Percentiles rank a stretch among this genome's conserved stretches.
Conservation (phyloP, 345 rosid species). For the Garcia nutans region DNA sequence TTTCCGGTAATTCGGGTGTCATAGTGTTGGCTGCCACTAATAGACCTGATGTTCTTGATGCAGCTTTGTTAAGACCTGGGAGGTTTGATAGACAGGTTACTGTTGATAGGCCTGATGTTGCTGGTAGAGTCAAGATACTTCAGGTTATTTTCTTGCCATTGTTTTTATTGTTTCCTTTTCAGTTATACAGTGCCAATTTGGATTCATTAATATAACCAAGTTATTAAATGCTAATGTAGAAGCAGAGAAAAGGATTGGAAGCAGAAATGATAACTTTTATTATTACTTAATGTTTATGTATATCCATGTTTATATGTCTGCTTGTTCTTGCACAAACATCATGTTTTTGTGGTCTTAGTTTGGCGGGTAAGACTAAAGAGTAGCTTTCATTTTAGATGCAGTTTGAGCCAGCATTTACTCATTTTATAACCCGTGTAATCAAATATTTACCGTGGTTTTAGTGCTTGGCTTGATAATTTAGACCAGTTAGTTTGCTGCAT, state of each 20-base stretch:
- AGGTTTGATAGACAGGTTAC: constrained; percentile 92
- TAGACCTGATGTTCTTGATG: constrained; percentile 82
- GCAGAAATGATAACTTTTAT: background rate
- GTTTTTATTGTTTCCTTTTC: background rate
- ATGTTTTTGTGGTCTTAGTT: background rate
- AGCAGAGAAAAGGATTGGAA: background rate
- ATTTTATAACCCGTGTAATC: no score
- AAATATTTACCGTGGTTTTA: background rate
- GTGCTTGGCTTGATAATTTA: background rate
- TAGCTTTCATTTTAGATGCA: no score
- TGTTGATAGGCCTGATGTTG: constrained; percentile 87
- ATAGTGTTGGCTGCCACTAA: constrained; percentile 91
- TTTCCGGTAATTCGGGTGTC: constrained; percentile 82
- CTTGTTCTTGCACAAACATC: background rate
- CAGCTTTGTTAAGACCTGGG: constrained; percentile 82
- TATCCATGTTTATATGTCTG: background rate
- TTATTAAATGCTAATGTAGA: background rate
- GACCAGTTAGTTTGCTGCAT: background rate
- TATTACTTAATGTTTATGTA: no score
- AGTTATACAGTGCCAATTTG: background rate
- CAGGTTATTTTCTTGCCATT: constrained; percentile 46
- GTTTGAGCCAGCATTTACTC: no score
- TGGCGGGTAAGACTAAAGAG: background rate
- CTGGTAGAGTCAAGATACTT: constrained; percentile 88
- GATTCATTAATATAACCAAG: background rate